phyloP scores from a whole-genome alignment of 2,329 filamentous ascomycete genomes.

The Neurospora sp. region DNA sequence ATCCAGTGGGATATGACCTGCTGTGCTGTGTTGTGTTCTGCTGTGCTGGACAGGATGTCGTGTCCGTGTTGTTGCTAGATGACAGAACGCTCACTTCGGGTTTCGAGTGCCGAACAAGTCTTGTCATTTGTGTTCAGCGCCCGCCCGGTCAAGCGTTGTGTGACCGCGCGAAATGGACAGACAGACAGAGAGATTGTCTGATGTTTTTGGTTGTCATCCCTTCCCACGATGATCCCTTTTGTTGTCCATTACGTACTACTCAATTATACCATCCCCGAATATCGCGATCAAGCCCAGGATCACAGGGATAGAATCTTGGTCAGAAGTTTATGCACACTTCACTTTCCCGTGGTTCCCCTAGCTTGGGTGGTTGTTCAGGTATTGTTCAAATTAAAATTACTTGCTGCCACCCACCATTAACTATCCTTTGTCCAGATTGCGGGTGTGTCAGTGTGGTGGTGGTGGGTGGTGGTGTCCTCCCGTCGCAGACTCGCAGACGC shows the following conservation, averaged over 20 bases:
- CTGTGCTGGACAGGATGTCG: neutral
- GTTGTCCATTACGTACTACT: neutral
- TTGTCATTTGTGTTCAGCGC: neutral
- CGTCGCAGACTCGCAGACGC: neutral
- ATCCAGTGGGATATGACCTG: neutral
- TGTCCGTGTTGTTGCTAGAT: neutral
- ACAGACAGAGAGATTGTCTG: neutral
- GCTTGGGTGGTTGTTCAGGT: neutral
- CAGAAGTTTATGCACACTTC: neutral
- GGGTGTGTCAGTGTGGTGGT: neutral
- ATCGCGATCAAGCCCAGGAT: neutral
- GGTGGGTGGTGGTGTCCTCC: neutral
- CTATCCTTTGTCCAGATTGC: neutral
- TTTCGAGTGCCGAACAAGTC: neutral
- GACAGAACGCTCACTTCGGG: neutral
- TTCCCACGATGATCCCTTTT: neutral
- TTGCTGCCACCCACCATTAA: neutral
- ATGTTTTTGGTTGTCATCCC: neutral
- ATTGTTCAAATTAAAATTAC: neutral
- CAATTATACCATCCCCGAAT: neutral
- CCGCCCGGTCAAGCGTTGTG: neutral
- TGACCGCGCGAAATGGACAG: neutral
- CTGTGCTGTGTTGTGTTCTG: neutral
- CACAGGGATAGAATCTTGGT: neutral
- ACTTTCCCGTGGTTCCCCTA: neutral